Base-by-base conservation (phyloP, 176 grass and related monocot species). In the Juncus effusus region DNA sequence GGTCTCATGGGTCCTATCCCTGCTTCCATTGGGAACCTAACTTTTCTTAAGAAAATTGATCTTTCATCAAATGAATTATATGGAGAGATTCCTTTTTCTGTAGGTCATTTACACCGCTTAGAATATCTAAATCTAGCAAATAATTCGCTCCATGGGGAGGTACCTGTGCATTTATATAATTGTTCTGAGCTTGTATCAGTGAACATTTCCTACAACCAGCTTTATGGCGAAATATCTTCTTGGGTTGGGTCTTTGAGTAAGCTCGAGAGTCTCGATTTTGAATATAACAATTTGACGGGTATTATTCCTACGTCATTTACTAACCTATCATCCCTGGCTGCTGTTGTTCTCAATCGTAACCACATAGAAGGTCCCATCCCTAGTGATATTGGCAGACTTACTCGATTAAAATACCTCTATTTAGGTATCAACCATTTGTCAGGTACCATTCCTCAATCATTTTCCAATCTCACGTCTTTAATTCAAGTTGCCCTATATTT, bases 1-100 rank as follows among this genome's bases (percentile, higher is more conserved):
- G 67, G 56, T 11, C 56, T 88, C 12, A 61, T 36, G 3, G 73
- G 77, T 3, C 4, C 13, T 36, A 77, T 88, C 1, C 57, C 85
- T 65, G 38, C 73, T 5, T 76, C 3, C 19, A 49, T 64, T 40
- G 72, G 72, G 2, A 63, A 75, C 13, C 41, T 75, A 6, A 66
- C 2, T 51, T 49, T 10, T 36, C 63, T 66, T 11, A 66, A 10
- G 7, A 36, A 11, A 8, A 3, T 66, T 10, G 1, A 13, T 13
- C 63, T 66, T 12, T 3, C 0, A 3, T 35, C 42, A 36, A 66
- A 66, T 12, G 9, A 66, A 50, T 2, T 66, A 3, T 51, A 66
- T 7, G 63, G 63, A 10, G 8, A 5, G 5, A 51, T 66, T 66
- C 63, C 63, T 66, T 51, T 13, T 3, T 51, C 63, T 7, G 49